phyloP scores from a whole-genome alignment of 1,139 yeast genomes.

The Magnusiomyces suaveolens region DNA sequence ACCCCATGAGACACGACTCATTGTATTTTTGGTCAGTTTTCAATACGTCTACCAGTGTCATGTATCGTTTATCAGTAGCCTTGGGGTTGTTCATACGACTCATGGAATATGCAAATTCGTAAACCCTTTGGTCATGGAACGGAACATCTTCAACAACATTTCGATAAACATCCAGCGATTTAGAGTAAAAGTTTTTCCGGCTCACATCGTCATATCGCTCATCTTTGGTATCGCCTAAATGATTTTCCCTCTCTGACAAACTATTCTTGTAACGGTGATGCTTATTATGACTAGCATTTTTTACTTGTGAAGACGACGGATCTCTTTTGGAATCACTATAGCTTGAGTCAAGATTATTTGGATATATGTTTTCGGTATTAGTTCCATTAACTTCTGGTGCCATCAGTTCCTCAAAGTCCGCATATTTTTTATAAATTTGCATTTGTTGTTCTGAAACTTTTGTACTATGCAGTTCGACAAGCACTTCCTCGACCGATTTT shows the following conservation, averaged over 20 bases:
- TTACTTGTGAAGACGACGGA: background rate
- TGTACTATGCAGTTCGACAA: background rate
- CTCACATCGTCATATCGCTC: background rate
- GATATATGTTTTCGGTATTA: background rate
- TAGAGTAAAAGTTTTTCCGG: background rate
- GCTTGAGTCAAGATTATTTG: background rate
- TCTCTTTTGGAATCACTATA: background rate
- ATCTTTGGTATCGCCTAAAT: too few species aligned
- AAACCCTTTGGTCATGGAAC: conserved; percentile 1
- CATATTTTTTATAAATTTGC: conserved; percentile 1
- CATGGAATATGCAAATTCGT: conserved; percentile 2
- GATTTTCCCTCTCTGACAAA: too few species aligned
- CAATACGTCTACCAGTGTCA: background rate
- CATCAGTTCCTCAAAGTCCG: conserved; percentile 4
- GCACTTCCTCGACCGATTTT: background rate
- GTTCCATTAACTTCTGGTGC: conserved; percentile 1
- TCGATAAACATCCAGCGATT: conserved; percentile 3
- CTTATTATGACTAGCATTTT: too few species aligned
- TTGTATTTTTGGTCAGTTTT: background rate
- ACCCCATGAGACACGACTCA: background rate
- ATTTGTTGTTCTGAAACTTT: background rate
- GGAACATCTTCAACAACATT: background rate
- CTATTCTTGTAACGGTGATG: too few species aligned
- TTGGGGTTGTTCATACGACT: background rate
- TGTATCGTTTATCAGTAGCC: background rate